Conservation (phyloP, 805 yeast genomes). For the Pichia californica region DNA sequence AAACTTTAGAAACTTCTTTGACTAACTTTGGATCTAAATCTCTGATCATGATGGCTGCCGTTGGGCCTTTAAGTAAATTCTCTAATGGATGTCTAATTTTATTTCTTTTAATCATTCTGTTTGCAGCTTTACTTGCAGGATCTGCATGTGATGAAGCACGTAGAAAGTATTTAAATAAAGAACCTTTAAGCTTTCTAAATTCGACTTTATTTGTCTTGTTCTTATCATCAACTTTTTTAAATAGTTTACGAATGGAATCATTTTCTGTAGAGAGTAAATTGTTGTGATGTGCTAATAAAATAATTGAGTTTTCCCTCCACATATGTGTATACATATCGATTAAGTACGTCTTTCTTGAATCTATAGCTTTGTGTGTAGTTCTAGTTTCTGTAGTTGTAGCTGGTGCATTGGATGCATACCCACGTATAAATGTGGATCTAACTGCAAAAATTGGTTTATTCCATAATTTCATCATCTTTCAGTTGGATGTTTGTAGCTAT, state of each 20-base stretch:
- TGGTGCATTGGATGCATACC: constrained; percentile 8
- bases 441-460: neutral
- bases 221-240: constrained; percentile 56
- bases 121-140: constrained; percentile 60
- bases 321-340: constrained; percentile 73
- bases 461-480: constrained; percentile 7
- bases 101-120: constrained; percentile 31
- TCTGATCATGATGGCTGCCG: constrained; percentile 67
- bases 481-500: too few species aligned
- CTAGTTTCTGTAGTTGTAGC: constrained; percentile 3
- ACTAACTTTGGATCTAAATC: constrained; percentile 67
- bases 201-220: constrained; percentile 20
- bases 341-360: constrained; percentile 79
- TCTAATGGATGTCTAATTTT: constrained; percentile 58
- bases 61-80: constrained; percentile 74
- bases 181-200: constrained; percentile 61
- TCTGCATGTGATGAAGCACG: constrained; percentile 63
- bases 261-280: constrained; percentile 69
- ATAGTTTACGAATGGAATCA: constrained; percentile 51
- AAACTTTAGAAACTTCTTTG: constrained; percentile 49
- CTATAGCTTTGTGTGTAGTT: constrained; percentile 49
- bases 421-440: neutral
- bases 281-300: constrained; percentile 80
- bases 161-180: constrained; percentile 68
- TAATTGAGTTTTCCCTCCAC: constrained; percentile 59